Conservation (phyloP, 306 rosid species). For the Lablab purpureus region DNA sequence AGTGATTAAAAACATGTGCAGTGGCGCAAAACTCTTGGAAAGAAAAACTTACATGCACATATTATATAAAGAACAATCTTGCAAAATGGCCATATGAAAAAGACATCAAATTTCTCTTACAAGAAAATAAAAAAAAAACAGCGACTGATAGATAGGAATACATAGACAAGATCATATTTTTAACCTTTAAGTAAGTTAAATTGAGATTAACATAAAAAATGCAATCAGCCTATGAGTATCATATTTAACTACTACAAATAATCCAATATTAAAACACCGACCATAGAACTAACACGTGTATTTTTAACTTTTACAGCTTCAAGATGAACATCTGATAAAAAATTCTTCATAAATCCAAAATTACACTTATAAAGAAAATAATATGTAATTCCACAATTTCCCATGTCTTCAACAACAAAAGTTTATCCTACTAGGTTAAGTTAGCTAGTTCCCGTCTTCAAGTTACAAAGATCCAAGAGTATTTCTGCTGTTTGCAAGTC, state of each 20-base stretch:
- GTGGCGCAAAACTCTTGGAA: background rate
- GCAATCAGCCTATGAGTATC: slow-evolving; percentile 10
- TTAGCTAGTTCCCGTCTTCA: background rate
- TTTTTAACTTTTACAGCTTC: slow-evolving; percentile 26
- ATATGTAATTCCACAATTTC: slow-evolving; percentile 10
- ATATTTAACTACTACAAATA: background rate
- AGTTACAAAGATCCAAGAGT: background rate
- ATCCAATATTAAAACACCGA: background rate
- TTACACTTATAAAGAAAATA: background rate
- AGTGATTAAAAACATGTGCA: slow-evolving; percentile 10
- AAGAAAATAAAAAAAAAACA: background rate
- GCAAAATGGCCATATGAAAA: slow-evolving; percentile 22
- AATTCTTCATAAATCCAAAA: slow-evolving; percentile 18
- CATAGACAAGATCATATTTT: background rate
- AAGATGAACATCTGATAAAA: slow-evolving; percentile 14
- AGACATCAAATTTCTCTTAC: background rate
- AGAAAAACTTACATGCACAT: background rate
- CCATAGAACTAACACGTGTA: background rate
- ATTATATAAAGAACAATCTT: background rate
- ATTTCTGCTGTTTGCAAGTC: background rate
- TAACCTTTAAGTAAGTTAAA: background rate
- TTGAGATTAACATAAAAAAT: slow-evolving; percentile 11
- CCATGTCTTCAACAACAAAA: background rate
- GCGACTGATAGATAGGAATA: background rate
- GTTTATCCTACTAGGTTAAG: background rate